These are phyloP conservation scores for Brettanomyces bruxellensis DNA, from an alignment of 805 yeast species.

Conservation along the genomic window DNA sequence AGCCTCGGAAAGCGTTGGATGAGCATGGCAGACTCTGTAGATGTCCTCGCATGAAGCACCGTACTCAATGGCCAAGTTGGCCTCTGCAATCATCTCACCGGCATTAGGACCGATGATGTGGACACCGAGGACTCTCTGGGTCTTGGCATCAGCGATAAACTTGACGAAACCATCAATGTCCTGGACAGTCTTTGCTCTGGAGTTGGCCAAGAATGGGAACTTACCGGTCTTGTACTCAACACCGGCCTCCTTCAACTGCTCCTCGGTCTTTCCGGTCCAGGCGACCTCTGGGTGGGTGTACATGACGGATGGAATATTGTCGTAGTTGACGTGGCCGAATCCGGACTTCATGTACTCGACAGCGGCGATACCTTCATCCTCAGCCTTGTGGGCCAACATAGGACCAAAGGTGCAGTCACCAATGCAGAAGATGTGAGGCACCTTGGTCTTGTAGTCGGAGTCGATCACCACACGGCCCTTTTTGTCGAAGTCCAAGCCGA, in stretches of 20 bases:
- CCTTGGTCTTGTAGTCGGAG: conserved; percentile 84
- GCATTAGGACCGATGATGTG: conserved; percentile 98
- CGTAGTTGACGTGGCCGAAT: conserved; percentile 97
- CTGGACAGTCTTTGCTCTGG: conserved; percentile 96
- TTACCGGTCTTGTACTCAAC: conserved; percentile 89
- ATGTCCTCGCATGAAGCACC: conserved; percentile 98
- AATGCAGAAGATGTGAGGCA: conserved; percentile 89
- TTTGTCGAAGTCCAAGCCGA: conserved; percentile 87
- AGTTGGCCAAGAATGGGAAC: conserved; percentile 98
- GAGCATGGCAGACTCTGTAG: conserved; percentile 97
- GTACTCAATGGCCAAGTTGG: conserved; percentile 93
- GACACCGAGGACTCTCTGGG: conserved; percentile 92
- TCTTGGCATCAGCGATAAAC: conserved; percentile 91
- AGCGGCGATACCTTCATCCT: conserved; percentile 99
- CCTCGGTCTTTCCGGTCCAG: conserved; percentile 94
- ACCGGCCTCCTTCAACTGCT: conserved; percentile 54
- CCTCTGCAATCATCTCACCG: conserved; percentile 99
- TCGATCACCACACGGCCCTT: conserved; percentile 92
- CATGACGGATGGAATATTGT: conserved; percentile 97
- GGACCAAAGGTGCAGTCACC: conserved; percentile 99
- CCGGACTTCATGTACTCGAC: conserved; percentile 90
- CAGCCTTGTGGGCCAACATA: conserved; percentile 99
- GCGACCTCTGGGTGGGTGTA: conserved; percentile 99
- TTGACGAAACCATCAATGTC: conserved; percentile 98
- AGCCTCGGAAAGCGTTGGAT: conserved; percentile 96